Evolutionary conservation across 495 filamentous ascomycete genomes (phyloP).

Genomic region (Penicillium bovifimosum): DNA sequence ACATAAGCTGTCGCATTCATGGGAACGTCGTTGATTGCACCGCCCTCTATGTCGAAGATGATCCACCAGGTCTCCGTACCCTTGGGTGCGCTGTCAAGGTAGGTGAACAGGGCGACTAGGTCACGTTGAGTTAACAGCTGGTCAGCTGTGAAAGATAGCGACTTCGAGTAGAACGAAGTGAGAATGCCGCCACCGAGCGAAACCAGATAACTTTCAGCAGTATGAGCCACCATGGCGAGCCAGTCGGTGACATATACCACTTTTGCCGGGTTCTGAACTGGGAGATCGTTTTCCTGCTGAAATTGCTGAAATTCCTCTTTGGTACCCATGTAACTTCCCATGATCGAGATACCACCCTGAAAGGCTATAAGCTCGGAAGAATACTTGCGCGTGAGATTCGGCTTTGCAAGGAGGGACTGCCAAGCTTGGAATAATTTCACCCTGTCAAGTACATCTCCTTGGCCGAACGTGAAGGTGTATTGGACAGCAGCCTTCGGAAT

Average conservation of each 20-base stretch:
- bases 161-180: constrained; percentile 42
- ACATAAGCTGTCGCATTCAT: constrained; percentile 38
- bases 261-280: constrained; percentile 16
- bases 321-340: constrained; percentile 40
- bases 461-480: constrained; percentile 34
- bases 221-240: constrained; percentile 42
- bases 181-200: constrained; percentile 24
- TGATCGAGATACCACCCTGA: constrained; percentile 26
- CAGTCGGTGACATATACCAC: constrained; percentile 46
- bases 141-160: constrained; percentile 43
- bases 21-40: constrained; percentile 36
- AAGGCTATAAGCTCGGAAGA: constrained; percentile 34
- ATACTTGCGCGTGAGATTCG: constrained; percentile 49
- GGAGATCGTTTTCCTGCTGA: constrained; percentile 24
- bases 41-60: constrained; percentile 41
- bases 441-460: constrained; percentile 26
- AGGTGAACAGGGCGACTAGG: constrained; percentile 38
- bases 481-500: constrained; percentile 28
- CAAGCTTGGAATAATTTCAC: constrained; percentile 35
- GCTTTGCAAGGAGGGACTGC: constrained; percentile 34
- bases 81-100: constrained; percentile 42
- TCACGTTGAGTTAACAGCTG: constrained; percentile 32
- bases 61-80: constrained; percentile 40
- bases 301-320: constrained; percentile 34
- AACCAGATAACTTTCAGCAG: constrained; percentile 38